Evolutionary conservation across 2,329 filamentous ascomycete genomes (phyloP).

Genomic region (Cadophora gregata): DNA sequence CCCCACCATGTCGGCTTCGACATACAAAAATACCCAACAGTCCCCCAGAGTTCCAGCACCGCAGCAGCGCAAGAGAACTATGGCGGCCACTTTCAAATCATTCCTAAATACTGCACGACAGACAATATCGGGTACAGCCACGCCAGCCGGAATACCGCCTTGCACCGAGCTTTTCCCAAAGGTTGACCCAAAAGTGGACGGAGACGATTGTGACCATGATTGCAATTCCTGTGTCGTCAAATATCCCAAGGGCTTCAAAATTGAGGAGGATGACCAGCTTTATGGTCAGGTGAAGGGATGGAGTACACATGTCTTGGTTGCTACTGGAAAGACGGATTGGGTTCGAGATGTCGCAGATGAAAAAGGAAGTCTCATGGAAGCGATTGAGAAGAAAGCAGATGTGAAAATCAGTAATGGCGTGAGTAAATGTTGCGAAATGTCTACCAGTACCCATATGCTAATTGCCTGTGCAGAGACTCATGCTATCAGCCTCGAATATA

Average conservation of each 20-base stretch:
- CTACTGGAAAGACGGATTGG: slow-evolving; percentile 97
- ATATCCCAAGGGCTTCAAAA: slow-evolving; percentile 74
- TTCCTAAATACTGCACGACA: slow-evolving; percentile 38
- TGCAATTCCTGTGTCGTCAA: slow-evolving; percentile 80
- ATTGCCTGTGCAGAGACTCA: slow-evolving; percentile 66
- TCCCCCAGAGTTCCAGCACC: slow-evolving; percentile 12
- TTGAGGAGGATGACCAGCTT: slow-evolving; percentile 78
- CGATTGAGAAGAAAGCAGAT: slow-evolving; percentile 61
- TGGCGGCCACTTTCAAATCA: slow-evolving; percentile 40
- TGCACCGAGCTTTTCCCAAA: slow-evolving; percentile 67
- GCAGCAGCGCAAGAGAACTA: slow-evolving; percentile 29
- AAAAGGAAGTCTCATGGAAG: slow-evolving; percentile 83
- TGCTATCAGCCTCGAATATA: slow-evolving; percentile 92
- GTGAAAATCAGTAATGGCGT: slow-evolving; percentile 72
- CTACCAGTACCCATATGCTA: slow-evolving; percentile 16
- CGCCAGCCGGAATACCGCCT: slow-evolving; percentile 34
- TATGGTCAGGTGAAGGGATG: slow-evolving; percentile 88
- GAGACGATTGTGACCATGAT: slow-evolving; percentile 87
- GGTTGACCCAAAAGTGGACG: slow-evolving; percentile 78
- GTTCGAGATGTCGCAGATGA: slow-evolving; percentile 87
- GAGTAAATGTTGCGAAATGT: slow-evolving; percentile 57
- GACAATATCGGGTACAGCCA: slow-evolving; percentile 37
- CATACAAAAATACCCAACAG: slow-evolving; percentile 22
- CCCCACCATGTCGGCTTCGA: slow-evolving; percentile 21
- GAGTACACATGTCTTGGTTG: slow-evolving; percentile 88